Evolutionary conservation across 495 filamentous ascomycete species (phyloP).

Genomic region (Trichoderma reesei): DNA sequence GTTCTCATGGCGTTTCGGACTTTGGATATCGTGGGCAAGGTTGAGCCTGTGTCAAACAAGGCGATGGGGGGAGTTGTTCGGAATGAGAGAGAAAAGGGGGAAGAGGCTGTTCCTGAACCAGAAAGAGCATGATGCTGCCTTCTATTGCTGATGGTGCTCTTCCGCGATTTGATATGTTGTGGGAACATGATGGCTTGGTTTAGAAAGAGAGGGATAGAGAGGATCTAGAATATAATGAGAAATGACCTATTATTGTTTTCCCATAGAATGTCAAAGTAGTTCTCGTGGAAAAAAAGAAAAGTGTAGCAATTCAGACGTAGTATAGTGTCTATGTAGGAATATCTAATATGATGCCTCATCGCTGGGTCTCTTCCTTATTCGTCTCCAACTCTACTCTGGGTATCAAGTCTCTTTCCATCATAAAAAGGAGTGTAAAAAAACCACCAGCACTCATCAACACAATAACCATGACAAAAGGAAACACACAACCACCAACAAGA

Average conservation of each 20-base stretch:
- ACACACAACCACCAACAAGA: too few relatives aligned
- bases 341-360: not conserved
- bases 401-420: not conserved
- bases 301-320: too few relatives aligned
- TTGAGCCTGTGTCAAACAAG: constrained; percentile 6
- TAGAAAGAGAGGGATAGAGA: too few relatives aligned
- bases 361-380: not conserved
- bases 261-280: too few relatives aligned
- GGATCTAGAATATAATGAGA: too few relatives aligned
- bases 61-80: constrained; percentile 8
- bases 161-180: too few relatives aligned
- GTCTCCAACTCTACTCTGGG: not conserved
- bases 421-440: not conserved
- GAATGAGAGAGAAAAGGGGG: constrained; percentile 9
- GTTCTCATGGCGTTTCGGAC: constrained; percentile 34
- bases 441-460: too few relatives aligned
- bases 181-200: too few relatives aligned
- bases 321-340: too few relatives aligned
- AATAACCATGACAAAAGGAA: not conserved
- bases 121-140: not conserved
- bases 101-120: not conserved
- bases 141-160: not conserved
- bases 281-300: too few relatives aligned
- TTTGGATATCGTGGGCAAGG: constrained; percentile 36
- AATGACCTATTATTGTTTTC: too few relatives aligned